Base-by-base conservation (phyloP, 2,329 filamentous ascomycete species). In the Madurella mycetomatis region DNA sequence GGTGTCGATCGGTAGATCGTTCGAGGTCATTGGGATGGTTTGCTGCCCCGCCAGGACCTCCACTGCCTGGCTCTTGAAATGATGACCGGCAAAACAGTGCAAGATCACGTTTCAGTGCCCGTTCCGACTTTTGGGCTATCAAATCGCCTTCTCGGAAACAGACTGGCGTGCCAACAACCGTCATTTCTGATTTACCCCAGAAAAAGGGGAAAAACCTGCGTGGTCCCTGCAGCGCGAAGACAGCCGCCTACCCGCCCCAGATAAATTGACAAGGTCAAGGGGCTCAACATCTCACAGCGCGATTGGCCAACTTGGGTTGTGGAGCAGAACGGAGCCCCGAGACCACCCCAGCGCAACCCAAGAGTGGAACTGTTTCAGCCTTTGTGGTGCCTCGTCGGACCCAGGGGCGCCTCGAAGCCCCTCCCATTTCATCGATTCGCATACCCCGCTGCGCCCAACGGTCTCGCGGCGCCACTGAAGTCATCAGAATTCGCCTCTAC, bases 341-440 rank as follows among this genome's bases (percentile, higher is more conserved):
- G n/a, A 47, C 25, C 11, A 31, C 39, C 25, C 32, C 47, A 41
- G 41, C 49, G 51, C 32, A 52, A 34, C 25, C 48, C 43, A 48
- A 41, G 52, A 42, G 30, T 57, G 56, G 57, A 59, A 61, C 59
- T 40, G 57, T 61, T 61, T 59, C 59, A 61, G 49, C 40, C 39
- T 32, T 55, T 55, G 39, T 54, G 47, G 47, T 7, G 25, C 25
- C 47, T 53, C 51, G 30, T 43, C 57, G 49, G 47, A 58, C 48
- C 40, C 43, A 17, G 19, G 44, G 39, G 37, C 31, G 47, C 42
- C 43, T 34, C 34, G 41, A 25, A 42, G 49, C 53, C 55, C 59
- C 57, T 60, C 40, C 45, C 50, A 60, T 60, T 58, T 56, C 50
- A 54, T 41, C 51, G 34, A 32, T 44, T 39, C 41, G 31, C 51